A percentile compares a stretch with the other conserved stretches of the same genome.
Evolutionary conservation across 257 asterid genomes (phyloP).

Genomic region (Solanum ossicruentum): DNA sequence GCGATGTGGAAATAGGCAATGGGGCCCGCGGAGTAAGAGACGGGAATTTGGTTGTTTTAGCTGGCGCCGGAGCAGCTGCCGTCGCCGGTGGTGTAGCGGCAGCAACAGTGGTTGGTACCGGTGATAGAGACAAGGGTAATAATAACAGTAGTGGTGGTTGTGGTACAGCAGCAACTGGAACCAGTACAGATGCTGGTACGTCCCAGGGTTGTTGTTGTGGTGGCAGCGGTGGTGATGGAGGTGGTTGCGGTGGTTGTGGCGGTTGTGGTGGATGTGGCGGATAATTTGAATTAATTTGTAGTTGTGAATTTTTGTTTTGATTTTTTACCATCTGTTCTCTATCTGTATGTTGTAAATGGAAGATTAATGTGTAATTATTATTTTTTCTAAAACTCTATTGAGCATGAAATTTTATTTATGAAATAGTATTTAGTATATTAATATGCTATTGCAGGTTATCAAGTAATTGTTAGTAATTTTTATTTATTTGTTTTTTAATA

Average conservation of each 20-base stretch:
- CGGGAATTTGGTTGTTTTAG: not conserved
- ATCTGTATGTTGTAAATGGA: too few species aligned
- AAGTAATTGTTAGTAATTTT: too few species aligned
- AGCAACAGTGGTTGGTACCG: not conserved
- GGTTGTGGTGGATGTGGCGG: conserved; percentile 10
- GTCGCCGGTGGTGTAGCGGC: not conserved
- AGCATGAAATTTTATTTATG: too few species aligned
- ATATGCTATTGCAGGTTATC: too few species aligned
- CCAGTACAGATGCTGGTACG: not conserved
- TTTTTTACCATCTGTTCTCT: not conserved
- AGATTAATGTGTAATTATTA: too few species aligned
- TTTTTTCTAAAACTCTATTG: too few species aligned
- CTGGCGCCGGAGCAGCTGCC: not conserved
- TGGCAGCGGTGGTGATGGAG: not conserved
- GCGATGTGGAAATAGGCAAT: not conserved
- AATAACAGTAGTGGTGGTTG: not conserved
- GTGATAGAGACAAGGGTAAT: not conserved
- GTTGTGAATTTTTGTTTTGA: not conserved
- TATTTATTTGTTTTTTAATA: too few species aligned
- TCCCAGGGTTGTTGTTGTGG: conserved; percentile 10
- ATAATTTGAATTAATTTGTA: not conserved
- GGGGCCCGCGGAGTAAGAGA: not conserved
- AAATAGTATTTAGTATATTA: too few species aligned
- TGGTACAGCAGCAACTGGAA: not conserved
- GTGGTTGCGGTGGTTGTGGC: not conserved